Percentiles rank a stretch among this genome's conserved stretches.
Evolutionary conservation across 768 basidiomycete species (phyloP).

Genomic region (Tephrocybe sp.): DNA sequence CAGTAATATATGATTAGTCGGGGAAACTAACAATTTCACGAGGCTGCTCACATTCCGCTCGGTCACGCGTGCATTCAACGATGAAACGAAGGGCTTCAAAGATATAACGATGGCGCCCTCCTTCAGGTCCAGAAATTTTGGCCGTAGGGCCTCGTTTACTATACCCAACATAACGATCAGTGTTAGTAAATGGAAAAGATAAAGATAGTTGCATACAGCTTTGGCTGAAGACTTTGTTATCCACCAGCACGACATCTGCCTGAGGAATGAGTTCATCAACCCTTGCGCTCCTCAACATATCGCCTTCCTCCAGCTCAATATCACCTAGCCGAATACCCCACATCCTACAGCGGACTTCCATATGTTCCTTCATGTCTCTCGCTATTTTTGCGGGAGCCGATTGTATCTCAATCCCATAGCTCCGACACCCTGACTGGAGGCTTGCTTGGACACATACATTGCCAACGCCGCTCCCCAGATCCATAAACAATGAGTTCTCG

Average conservation of each 20-base stretch:
- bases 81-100: constrained; percentile 80
- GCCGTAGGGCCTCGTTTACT: constrained; percentile 87
- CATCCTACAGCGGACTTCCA: constrained; percentile 77
- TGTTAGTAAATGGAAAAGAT: background rate
- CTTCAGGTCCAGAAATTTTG: constrained; percentile 92
- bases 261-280: constrained; percentile 68
- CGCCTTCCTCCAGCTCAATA: constrained; percentile 78
- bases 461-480: constrained; percentile 84
- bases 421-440: constrained; percentile 72
- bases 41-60: constrained; percentile 68
- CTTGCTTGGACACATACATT: constrained; percentile 83
- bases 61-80: constrained; percentile 69
- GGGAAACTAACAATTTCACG: background rate
- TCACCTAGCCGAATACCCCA: constrained; percentile 83
- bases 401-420: constrained; percentile 80
- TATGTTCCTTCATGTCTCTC: constrained; percentile 68
- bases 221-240: constrained; percentile 82
- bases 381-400: constrained; percentile 81
- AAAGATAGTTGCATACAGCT: constrained; percentile 48
- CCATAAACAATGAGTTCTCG: constrained; percentile 69
- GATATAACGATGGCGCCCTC: constrained; percentile 91
- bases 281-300: constrained; percentile 72
- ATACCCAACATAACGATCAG: constrained; percentile 6
- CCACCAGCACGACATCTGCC: constrained; percentile 91
- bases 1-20: background rate